Evolutionary conservation across 2,329 filamentous ascomycete species (phyloP), one percentile per base, ranked within the genome.

Genomic region (Plenodomus tracheiphilus): DNA sequence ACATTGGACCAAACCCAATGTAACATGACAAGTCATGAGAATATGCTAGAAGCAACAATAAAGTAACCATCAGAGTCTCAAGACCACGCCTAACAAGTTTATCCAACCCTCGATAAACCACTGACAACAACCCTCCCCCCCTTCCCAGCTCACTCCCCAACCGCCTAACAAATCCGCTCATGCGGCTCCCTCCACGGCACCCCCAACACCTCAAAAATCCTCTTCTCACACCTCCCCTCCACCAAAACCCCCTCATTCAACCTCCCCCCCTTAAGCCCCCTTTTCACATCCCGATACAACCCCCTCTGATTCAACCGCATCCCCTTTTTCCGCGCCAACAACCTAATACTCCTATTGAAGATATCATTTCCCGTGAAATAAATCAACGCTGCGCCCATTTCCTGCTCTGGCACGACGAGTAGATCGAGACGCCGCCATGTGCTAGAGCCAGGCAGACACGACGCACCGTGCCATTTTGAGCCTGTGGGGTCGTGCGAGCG

Each of bases 321-420:
- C 0, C 85, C 83, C 73, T 89, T 94, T 72, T 85, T 91, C 34
- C 85, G 83, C 13, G 91, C 91, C 55, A 97, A 71, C 15, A 95
- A 74, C 55, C 93, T 77, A 69, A 97, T 83, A 65, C 89, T 95
- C 15, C 92, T 80, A 70, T 97, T 97, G 75, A 97, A 97, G 28
- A 96, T 87, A 67, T 96, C 92, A 59, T 97, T 94, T 1, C 93
- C 93, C 0, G 93, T 97, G 65, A 97, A 97, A 67, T 97, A 97
- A n/a, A 97, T 81, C 53, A 97, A 69, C 0, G 92, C 91, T 0
- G 89, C 92, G 1, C 93, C 93, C 42, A 91, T 79, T 70, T 96
- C 86, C 2, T 82, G 77, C 58, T 85, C 85, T 0, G 92, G 91
- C 1, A 96, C 92, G 3, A 95, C 81, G 1, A 97, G 76, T 17